These are phyloP conservation scores for Aspergillus ustus DNA, from an alignment of 2,329 filamentous ascomycete genomes.

Conservation along the genomic window DNA sequence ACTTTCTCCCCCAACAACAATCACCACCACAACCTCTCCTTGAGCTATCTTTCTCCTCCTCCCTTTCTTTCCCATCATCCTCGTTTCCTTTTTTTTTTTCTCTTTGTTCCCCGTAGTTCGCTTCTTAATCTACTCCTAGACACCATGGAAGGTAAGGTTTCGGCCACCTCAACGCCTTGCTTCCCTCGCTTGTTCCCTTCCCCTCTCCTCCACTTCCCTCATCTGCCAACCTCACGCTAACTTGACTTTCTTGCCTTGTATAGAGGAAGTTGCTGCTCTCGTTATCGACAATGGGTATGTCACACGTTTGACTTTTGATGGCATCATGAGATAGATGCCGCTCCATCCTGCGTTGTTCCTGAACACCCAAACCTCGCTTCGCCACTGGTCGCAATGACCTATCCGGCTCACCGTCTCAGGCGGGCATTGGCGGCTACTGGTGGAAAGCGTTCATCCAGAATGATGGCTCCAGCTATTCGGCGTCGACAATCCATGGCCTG, in stretches of 20 bases:
- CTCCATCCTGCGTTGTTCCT: constrained; percentile 15
- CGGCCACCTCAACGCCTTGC: constrained; percentile 38
- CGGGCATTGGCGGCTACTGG: not conserved
- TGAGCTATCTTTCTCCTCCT: constrained; percentile 28
- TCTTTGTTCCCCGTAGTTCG: constrained; percentile 38
- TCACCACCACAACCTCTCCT: constrained; percentile 24
- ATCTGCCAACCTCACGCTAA: constrained; percentile 39
- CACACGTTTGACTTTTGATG: constrained; percentile 30
- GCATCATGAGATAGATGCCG: constrained; percentile 18
- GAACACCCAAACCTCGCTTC: constrained; percentile 12
- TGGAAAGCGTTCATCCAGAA: not conserved
- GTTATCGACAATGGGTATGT: constrained; percentile 99
- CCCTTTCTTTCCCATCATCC: constrained; percentile 25
- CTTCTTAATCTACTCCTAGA: constrained; percentile 39
- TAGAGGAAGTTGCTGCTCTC: constrained; percentile 99
- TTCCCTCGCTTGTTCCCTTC: constrained; percentile 25
- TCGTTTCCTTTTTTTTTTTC: constrained; percentile 36
- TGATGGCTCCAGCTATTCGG: not conserved
- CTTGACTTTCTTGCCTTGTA: constrained; percentile 45
- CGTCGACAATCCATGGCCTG: not conserved
- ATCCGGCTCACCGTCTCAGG: not conserved
- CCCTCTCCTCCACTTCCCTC: constrained; percentile 20
- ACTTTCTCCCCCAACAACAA: constrained; percentile 18
- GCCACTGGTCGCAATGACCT: constrained; percentile 18
- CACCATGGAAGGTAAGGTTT: constrained; percentile 70